These are phyloP conservation scores for Suillus subaureus DNA, from an alignment of 768 basidiomycete genomes.

Conservation along the genomic window DNA sequence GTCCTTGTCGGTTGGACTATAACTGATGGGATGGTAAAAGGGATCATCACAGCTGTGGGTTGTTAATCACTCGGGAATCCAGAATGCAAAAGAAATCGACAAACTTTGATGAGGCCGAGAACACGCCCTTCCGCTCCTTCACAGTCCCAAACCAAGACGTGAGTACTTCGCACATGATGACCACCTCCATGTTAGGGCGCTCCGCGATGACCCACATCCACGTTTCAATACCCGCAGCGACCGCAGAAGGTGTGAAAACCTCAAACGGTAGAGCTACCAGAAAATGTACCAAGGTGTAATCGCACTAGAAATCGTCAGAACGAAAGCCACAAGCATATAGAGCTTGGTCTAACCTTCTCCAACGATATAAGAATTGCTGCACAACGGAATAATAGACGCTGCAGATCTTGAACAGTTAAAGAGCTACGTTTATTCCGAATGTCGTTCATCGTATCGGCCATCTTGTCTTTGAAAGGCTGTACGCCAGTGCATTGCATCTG, in stretches of 20 bases:
- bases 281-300: slow-evolving; percentile 84
- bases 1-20: slow-evolving; percentile 88
- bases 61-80: slow-evolving; percentile 12
- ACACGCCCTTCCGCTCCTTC: slow-evolving; percentile 76
- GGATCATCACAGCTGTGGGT: slow-evolving; percentile 78
- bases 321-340: background rate
- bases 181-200: slow-evolving; percentile 78
- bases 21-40: slow-evolving; percentile 82
- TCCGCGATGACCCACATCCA: slow-evolving; percentile 97
- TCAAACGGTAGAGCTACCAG: slow-evolving; percentile 88
- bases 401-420: slow-evolving; percentile 81
- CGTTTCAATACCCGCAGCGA: slow-evolving; percentile 86
- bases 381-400: slow-evolving; percentile 83
- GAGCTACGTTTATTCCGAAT: slow-evolving; percentile 71
- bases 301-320: slow-evolving; percentile 52
- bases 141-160: slow-evolving; percentile 89
- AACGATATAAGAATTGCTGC: slow-evolving; percentile 78
- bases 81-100: slow-evolving; percentile 29
- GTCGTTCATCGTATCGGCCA: slow-evolving; percentile 65
- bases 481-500: slow-evolving; percentile 64
- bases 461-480: slow-evolving; percentile 62
- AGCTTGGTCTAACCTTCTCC: slow-evolving; percentile 47
- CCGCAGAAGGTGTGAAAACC: slow-evolving; percentile 82
- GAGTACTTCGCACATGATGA: slow-evolving; percentile 82
- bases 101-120: slow-evolving; percentile 80